A percentile compares a stretch with the other conserved stretches of the same genome.
These are phyloP conservation scores for Rhodotorula sp. DNA, from an alignment of 1,284 basidiomycete genomes.

Conservation along the genomic window DNA sequence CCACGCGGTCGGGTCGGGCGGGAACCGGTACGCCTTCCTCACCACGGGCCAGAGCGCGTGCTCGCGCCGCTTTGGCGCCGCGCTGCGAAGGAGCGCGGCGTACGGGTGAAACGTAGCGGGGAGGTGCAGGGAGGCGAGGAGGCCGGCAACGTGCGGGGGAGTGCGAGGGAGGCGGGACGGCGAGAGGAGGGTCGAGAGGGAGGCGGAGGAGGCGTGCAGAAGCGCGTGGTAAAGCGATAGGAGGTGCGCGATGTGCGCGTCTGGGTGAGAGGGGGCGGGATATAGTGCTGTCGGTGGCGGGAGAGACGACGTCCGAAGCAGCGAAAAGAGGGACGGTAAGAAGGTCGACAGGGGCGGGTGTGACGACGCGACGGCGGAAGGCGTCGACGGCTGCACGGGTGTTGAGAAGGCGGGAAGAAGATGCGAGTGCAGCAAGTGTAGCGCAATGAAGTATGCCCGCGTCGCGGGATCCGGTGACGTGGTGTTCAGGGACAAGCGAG, in stretches of 20 bases:
- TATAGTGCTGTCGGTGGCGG: not conserved
- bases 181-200: constrained; percentile 14
- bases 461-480: not conserved
- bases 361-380: not conserved
- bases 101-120: constrained; percentile 9
- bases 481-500: not conserved
- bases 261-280: not conserved
- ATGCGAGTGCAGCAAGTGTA: constrained; percentile 26
- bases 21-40: constrained; percentile 19
- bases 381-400: fast-evolving
- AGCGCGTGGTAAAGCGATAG: constrained; percentile 13
- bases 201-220: constrained; percentile 3
- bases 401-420: constrained; percentile 16
- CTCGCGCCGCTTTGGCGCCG: not conserved
- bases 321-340: constrained; percentile 10
- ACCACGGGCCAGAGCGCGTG: constrained; percentile 3
- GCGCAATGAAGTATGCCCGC: constrained; percentile 15
- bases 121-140: not conserved
- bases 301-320: not conserved
- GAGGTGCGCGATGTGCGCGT: constrained; percentile 12
- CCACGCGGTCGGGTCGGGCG: constrained; percentile 24
- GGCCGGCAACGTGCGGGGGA: not conserved
- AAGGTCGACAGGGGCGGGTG: constrained; percentile 3
- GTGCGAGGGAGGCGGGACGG: not conserved
- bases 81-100: not conserved